phyloP scores from a whole-genome alignment of 352 stramenopile species.

The Phytophthora melonis region DNA sequence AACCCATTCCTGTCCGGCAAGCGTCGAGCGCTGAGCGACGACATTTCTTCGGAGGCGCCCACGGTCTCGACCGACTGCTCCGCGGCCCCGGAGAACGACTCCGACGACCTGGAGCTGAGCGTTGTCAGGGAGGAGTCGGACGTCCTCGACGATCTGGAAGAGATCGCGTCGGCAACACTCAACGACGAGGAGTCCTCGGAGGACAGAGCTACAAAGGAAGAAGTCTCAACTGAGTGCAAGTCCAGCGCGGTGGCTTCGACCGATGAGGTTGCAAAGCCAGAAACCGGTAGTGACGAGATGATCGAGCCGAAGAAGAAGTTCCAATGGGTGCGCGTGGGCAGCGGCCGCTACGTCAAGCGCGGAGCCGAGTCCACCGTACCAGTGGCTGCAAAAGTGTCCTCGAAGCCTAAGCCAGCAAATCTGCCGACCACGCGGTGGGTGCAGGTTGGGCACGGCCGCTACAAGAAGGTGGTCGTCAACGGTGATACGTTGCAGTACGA shows the following conservation, averaged over 20 bases:
- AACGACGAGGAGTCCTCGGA: background rate
- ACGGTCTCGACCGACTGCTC: slow-evolving; percentile 42
- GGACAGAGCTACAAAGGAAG: background rate
- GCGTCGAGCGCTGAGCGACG: slow-evolving; percentile 28
- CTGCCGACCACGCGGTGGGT: slow-evolving; percentile 22
- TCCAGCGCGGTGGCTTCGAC: background rate
- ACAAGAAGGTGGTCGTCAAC: slow-evolving; percentile 28
- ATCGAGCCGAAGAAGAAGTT: background rate
- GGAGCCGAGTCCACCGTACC: background rate
- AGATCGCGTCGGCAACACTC: background rate
- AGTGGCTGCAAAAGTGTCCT: background rate
- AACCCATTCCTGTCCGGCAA: slow-evolving; percentile 46
- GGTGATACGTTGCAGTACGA: background rate
- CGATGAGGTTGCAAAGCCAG: background rate
- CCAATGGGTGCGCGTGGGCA: slow-evolving; percentile 29
- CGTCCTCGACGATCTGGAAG: background rate
- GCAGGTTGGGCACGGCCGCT: slow-evolving; percentile 27
- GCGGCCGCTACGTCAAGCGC: slow-evolving; percentile 29
- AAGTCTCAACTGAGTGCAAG: background rate
- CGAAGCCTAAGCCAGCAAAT: background rate
- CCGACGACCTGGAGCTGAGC: slow-evolving; percentile 16
- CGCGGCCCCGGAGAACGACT: slow-evolving; percentile 22
- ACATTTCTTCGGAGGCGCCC: slow-evolving; percentile 33
- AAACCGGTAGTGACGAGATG: background rate
- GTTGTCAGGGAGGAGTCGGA: slow-evolving; percentile 17